phyloP scores from a whole-genome alignment of 257 asterid genomes.

The Prunella vulgaris region DNA sequence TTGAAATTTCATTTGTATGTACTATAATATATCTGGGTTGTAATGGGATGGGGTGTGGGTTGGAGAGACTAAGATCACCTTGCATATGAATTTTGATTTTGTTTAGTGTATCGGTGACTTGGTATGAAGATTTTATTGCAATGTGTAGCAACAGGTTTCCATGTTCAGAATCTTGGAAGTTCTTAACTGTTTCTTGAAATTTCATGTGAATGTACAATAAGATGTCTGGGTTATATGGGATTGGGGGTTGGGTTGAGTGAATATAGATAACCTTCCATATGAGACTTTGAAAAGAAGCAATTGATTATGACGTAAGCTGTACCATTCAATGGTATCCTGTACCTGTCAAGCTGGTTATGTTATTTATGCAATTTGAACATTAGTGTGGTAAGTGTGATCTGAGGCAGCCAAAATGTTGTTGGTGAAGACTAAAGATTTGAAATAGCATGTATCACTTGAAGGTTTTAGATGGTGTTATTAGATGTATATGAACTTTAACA shows the following conservation, averaged over 20 bases:
- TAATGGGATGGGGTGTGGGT: neutral
- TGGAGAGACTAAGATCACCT: neutral
- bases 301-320: no score
- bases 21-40: neutral
- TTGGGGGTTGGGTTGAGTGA: neutral
- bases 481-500: neutral
- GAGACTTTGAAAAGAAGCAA: neutral
- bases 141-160: neutral
- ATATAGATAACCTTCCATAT: neutral
- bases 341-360: neutral
- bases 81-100: neutral
- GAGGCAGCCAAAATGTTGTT: neutral
- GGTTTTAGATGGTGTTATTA: neutral
- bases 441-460: neutral
- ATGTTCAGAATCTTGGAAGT: conserved; percentile 2
- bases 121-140: neutral
- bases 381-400: neutral
- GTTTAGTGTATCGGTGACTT: neutral
- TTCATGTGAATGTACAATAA: conserved; percentile 9
- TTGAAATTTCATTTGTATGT: neutral
- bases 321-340: conserved; percentile 10
- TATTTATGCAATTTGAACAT: neutral
- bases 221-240: neutral
- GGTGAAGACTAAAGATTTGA: neutral
- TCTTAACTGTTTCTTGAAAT: neutral